Conservation (phyloP, 495 filamentous ascomycete genomes). For the Neurospora sp. region DNA sequence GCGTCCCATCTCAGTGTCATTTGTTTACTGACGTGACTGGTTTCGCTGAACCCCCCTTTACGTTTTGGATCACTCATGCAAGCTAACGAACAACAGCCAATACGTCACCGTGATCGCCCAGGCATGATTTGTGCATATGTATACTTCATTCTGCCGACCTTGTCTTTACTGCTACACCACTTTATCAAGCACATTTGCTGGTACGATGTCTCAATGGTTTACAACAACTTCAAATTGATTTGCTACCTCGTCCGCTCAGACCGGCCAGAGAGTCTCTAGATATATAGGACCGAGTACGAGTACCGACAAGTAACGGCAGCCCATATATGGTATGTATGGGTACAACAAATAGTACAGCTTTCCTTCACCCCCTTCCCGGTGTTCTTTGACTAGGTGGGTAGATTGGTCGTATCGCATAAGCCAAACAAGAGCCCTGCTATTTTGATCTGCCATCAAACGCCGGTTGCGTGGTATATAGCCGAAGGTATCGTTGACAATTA, state of each 20-base stretch:
- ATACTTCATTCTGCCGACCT: not conserved
- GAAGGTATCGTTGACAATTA: not conserved
- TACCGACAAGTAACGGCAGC: not conserved
- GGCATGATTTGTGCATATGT: not conserved
- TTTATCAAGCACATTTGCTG: not conserved
- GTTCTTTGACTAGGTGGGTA: too few species aligned
- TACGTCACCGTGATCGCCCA: not conserved
- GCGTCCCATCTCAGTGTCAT: too few species aligned
- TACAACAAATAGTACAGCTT: not conserved
- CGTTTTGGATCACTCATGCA: not conserved
- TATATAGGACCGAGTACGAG: not conserved
- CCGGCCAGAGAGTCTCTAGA: not conserved
- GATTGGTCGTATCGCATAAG: not conserved
- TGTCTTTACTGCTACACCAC: too few species aligned
- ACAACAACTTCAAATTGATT: not conserved
- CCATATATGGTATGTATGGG: not conserved
- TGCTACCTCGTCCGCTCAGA: not conserved
- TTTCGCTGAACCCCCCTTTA: not conserved
- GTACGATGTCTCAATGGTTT: not conserved
- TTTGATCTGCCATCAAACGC: not conserved
- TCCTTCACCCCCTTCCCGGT: not conserved
- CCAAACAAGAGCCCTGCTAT: not conserved
- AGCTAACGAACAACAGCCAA: not conserved
- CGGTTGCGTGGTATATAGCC: not conserved
- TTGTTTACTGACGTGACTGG: not conserved